phyloP scores from a whole-genome alignment of 805 yeast species.

The Monosporozyma aerobia region DNA sequence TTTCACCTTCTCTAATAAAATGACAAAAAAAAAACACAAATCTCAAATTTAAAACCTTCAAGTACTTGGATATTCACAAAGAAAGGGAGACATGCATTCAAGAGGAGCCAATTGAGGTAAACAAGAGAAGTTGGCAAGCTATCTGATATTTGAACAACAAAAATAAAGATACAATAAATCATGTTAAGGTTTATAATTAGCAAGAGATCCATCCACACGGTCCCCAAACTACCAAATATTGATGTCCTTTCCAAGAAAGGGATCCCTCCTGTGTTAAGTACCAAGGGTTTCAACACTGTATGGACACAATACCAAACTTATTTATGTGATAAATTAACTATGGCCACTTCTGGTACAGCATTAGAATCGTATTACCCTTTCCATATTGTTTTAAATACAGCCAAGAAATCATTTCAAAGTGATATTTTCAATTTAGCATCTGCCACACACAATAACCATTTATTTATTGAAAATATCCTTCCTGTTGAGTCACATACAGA shows the following conservation, averaged over 20 bases:
- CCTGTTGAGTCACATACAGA: constrained; percentile 7
- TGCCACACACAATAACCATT: constrained; percentile 85
- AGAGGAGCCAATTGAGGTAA: not conserved
- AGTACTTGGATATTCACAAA: not conserved
- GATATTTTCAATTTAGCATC: constrained; percentile 78
- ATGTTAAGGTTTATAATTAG: constrained; percentile 16
- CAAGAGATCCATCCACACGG: constrained; percentile 26
- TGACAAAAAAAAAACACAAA: too few relatives aligned
- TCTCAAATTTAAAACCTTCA: too few relatives aligned
- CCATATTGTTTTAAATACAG: constrained; percentile 58
- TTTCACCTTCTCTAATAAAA: too few relatives aligned
- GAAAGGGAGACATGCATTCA: not conserved
- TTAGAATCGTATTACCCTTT: constrained; percentile 69
- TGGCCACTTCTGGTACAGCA: constrained; percentile 67
- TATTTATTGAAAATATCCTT: constrained; percentile 57
- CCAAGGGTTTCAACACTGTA: constrained; percentile 55
- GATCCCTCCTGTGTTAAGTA: constrained; percentile 23
- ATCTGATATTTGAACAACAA: not conserved
- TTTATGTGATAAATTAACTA: constrained; percentile 49
- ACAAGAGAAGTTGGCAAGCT: not conserved
- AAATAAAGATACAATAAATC: not conserved
- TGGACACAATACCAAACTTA: constrained; percentile 77
- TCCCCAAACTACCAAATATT: constrained; percentile 22
- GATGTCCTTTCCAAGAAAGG: constrained; percentile 16
- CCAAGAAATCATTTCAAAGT: constrained; percentile 56